These are phyloP conservation scores for Diutina catenulata DNA, from an alignment of 1,139 yeast genomes.

Conservation along the genomic window DNA sequence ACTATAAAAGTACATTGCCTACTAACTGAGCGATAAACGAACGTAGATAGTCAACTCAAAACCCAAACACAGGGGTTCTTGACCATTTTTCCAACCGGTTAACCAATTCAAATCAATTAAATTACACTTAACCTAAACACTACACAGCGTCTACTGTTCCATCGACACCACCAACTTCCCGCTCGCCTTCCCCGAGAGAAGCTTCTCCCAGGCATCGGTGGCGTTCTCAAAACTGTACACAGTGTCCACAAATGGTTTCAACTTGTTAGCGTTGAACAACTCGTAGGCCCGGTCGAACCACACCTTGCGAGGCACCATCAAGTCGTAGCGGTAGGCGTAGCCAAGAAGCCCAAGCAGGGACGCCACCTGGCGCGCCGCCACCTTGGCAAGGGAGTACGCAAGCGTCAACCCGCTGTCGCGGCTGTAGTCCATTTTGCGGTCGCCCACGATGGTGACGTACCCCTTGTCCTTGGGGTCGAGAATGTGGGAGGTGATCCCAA, in stretches of 20 bases:
- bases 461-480: conserved; percentile 27
- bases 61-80: too few species aligned
- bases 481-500: conserved; percentile 15
- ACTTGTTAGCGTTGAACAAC: conserved; percentile 27
- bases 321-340: conserved; percentile 11
- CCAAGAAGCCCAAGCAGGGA: conserved; percentile 10
- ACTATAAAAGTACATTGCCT: too few species aligned
- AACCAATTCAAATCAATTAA: too few species aligned
- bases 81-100: too few species aligned
- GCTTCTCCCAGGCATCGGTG: conserved; percentile 34
- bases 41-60: too few species aligned
- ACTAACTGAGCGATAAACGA: too few species aligned
- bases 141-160: too few species aligned
- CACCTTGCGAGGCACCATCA: conserved; percentile 10
- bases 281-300: conserved; percentile 17
- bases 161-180: conserved; percentile 72
- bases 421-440: conserved; percentile 21
- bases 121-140: too few species aligned
- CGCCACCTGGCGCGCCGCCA: conserved; percentile 8
- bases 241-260: conserved; percentile 41
- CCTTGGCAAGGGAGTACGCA: conserved; percentile 7
- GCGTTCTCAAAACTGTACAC: conserved; percentile 37
- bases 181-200: conserved; percentile 35
- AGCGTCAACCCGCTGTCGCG: conserved; percentile 2
- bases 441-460: conserved; percentile 36